Base-by-base conservation (phyloP, 2,329 filamentous ascomycete genomes). In the Pyrenochaeta sp. region DNA sequence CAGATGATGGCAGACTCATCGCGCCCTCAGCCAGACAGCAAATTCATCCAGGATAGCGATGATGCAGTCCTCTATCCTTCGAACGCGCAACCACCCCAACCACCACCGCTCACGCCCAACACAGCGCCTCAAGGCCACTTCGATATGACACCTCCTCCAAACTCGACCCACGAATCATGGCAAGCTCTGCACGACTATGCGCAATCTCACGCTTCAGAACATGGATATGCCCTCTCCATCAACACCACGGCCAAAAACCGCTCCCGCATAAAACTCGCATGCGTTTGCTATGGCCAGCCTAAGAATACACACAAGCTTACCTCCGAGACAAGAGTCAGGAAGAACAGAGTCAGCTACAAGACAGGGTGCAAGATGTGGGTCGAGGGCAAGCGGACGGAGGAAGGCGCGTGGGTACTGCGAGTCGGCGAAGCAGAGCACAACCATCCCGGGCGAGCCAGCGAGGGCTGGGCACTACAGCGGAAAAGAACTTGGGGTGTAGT, bases 221-320 rank as follows among this genome's bases (percentile, higher is more conserved):
- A 70, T 31, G 67, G 67, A 10, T 70, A 70, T 39, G 67, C 67
- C 1, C 52, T 70, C 13, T 58, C 53, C 28, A 70, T 70, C 50
- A 70, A 69, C 44, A 69, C 65, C 3, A 68, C 65, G n/a, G 63
- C 63, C 3, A 67, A 65, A 47, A 69, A 67, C 42, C 61, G 65
- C 8, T 64, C 61, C 7, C 62, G 65, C 28, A 66, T 69, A 44
- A 70, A 69, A 46, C 58, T 70, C 10, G 65, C 65, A 22, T 70
- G 67, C 38, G 65, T 69, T 15, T 69, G 67, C 58, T 69, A 67
- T 34, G 67, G 67, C 14, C 48, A 52, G 22, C 63, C 65, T 3
- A 70, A 69, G 52, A 70, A 70, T 29, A 70, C 65, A 3, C 67
- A 68, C 37, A 67, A 69, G 29, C 57, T 70, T 17, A 69, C 67